Percentiles rank a stretch among this genome's conserved stretches.
These are phyloP conservation scores for Pichia sp. DNA, from an alignment of 1,139 yeast species.

Conservation along the genomic window DNA sequence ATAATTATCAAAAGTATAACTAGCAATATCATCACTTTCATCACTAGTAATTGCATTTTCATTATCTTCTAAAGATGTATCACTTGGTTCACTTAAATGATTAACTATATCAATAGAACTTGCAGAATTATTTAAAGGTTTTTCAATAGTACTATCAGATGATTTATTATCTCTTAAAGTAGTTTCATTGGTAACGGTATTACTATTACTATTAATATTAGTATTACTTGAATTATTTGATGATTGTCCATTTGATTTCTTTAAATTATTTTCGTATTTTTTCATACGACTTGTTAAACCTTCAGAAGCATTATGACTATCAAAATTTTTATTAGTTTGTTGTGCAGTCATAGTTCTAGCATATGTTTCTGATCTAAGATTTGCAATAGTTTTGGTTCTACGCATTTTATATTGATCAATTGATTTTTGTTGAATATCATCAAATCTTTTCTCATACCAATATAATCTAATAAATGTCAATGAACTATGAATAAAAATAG, in stretches of 20 bases:
- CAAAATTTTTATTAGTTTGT: conserved; percentile 4
- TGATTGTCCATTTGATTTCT: neutral
- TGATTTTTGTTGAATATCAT: conserved; percentile 69
- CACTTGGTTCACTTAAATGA: conserved; percentile 40
- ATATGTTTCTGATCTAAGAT: conserved; percentile 38
- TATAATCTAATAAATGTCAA: conserved; percentile 74
- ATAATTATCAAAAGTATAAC: too few relatives aligned
- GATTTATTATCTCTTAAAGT: neutral
- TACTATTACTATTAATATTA: neutral
- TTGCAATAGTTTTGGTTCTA: conserved; percentile 67
- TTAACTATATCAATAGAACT: conserved; percentile 21
- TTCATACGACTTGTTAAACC: conserved; percentile 24
- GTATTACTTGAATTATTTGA: neutral
- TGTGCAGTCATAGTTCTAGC: conserved; percentile 18
- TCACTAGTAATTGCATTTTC: conserved; percentile 2
- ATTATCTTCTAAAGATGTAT: conserved; percentile 14
- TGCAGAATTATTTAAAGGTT: neutral
- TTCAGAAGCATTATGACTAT: conserved; percentile 28
- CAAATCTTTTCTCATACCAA: conserved; percentile 86
- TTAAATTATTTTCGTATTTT: conserved; percentile 9
- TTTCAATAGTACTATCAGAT: neutral
- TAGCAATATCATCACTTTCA: neutral
- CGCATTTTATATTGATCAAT: conserved; percentile 74
- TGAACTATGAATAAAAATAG: conserved; percentile 80
- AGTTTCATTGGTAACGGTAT: neutral